Evolutionary conservation across 345 rosid species (phyloP).

Genomic region (Camelina sativa): DNA sequence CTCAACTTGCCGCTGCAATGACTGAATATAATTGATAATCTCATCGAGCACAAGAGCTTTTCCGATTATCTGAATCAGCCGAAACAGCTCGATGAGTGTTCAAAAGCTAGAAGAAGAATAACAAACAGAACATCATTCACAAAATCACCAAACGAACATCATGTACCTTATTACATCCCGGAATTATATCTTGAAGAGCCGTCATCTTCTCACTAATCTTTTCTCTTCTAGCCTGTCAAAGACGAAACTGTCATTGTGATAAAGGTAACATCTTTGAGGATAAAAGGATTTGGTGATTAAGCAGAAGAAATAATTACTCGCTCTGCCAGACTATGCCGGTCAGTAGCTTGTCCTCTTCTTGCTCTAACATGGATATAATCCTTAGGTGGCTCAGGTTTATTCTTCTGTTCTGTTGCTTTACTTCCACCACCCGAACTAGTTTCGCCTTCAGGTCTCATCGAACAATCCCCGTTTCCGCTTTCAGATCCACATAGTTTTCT

Average conservation of each 20-base stretch:
- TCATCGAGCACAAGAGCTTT: constrained; percentile 98
- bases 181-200: constrained; percentile 93
- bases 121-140: not conserved
- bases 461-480: constrained; percentile 55
- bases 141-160: not conserved
- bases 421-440: constrained; percentile 62
- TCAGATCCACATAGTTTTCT: constrained; percentile 50
- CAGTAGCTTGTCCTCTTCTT: constrained; percentile 97
- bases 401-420: constrained; percentile 52
- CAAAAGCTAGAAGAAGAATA: not conserved
- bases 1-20: constrained; percentile 95
- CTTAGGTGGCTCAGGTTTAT: constrained; percentile 77
- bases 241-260: not conserved
- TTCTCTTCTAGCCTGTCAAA: constrained; percentile 92
- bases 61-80: constrained; percentile 74
- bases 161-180: constrained; percentile 90
- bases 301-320: constrained; percentile 57
- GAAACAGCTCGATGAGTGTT: not conserved
- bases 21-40: constrained; percentile 94
- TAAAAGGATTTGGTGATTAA: not conserved
- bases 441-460: constrained; percentile 65
- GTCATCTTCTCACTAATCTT: constrained; percentile 96
- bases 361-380: constrained; percentile 98
- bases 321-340: constrained; percentile 98
- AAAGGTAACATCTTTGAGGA: not conserved